These are phyloP conservation scores for Pythium insidiosum DNA, from an alignment of 352 stramenopile genomes.

Conservation along the genomic window DNA sequence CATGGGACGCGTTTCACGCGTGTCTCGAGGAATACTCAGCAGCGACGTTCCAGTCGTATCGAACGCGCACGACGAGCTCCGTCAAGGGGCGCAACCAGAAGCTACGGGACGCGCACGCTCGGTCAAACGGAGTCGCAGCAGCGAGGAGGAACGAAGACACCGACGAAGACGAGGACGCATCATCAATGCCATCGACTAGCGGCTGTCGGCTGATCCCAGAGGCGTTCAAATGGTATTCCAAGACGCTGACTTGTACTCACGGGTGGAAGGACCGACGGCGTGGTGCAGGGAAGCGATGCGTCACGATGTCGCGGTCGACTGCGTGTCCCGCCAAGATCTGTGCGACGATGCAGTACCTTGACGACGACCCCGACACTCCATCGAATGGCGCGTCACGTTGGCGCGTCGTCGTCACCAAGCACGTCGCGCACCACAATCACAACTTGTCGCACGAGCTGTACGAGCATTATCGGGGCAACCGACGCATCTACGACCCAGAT, in stretches of 20 bases:
- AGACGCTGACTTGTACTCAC: slow-evolving; percentile 72
- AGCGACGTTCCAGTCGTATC: slow-evolving; percentile 63
- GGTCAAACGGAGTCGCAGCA: too few species aligned
- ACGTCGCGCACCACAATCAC: slow-evolving; percentile 73
- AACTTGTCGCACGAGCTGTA: slow-evolving; percentile 69
- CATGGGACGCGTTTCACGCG: slow-evolving; percentile 65
- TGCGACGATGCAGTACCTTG: slow-evolving; percentile 49
- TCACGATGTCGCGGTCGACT: slow-evolving; percentile 57
- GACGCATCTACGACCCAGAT: slow-evolving; percentile 68
- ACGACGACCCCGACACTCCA: not conserved
- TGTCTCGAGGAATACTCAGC: slow-evolving; percentile 54
- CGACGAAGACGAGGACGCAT: too few species aligned
- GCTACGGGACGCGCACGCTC: too few species aligned
- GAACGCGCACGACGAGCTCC: slow-evolving; percentile 67
- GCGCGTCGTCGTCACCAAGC: slow-evolving; percentile 70
- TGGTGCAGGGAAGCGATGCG: slow-evolving; percentile 51
- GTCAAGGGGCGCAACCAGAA: slow-evolving; percentile 62
- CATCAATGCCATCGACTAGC: too few species aligned
- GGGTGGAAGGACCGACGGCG: slow-evolving; percentile 75
- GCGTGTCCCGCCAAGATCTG: slow-evolving; percentile 74
- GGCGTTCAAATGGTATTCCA: slow-evolving; percentile 74
- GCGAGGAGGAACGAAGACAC: too few species aligned
- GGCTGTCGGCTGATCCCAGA: slow-evolving; percentile 53
- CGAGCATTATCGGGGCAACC: slow-evolving; percentile 72
- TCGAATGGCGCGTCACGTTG: slow-evolving; percentile 16